Base-by-base conservation (phyloP, 2,329 filamentous ascomycete species). In the Didymosphaeria variabile region DNA sequence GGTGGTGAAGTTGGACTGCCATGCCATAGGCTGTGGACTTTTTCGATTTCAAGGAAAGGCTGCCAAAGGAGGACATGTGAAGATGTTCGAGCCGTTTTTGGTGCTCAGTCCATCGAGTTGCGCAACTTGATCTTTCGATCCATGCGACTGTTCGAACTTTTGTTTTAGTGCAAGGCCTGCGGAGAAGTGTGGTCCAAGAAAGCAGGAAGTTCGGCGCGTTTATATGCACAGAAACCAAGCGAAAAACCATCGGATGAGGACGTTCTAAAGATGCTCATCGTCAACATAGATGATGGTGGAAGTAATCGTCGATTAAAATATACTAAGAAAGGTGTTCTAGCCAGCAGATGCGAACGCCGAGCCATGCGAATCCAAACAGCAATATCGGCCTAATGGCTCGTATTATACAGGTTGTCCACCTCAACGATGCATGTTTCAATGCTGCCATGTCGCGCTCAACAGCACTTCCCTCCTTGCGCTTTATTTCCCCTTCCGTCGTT, bases 401-500 rank as follows among this genome's bases (percentile, higher is more conserved):
- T 45, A 13, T 45, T 44, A 21, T 44, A 44, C 40, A 44, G 42
- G 12, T 23, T 9, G 19, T 23, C 42, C 10, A 36, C 10, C 15
- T 15, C 34, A 12, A 36, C 34, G 10, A 36, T 36, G 34, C 34
- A 36, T 36, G 34, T 12, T 45, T 45, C 19, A 1, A 1, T 15
- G 1, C 17, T 19, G 5, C 38, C 1, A 9, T n/a, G 38, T 4
- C 15, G 5, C 34, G n/a, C 38, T 68, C 54, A 77, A 62, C 75
- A 77, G 45, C 75, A 76, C 6, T 66, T 65, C 8, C 75, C 72
- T 73, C 75, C 54, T 36, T 75, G 70, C 26, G 72, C 73, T 29
- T 71, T 73, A 57, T 69, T 74, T 32, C 65, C 65, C 63, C 67
- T 75, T 26, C 71, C 75, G 68, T 81, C 80, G 46, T 79, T 80